Evolutionary conservation across 1,139 yeast species (phyloP), one percentile per base, ranked within the genome.

Genomic region (Hyphopichia fennica): DNA sequence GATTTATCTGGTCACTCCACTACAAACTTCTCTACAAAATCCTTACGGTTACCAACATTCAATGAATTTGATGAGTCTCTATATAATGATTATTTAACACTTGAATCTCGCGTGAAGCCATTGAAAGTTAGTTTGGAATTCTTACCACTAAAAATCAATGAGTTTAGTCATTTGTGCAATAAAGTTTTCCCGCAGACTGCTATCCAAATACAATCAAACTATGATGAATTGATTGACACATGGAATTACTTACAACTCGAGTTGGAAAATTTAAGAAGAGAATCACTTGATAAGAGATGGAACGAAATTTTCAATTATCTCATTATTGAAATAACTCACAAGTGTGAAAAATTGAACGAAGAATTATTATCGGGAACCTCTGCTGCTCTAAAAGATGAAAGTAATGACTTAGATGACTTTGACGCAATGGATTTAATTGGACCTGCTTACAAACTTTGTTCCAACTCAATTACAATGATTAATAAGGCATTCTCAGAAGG

Each of bases 81-180:
- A n/a, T 63, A 69, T 48, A 49, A 57, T 7, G 62, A 61, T 22
- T 69, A 67, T 45, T 41, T 61, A 13, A 52, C 48, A 4, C 53
- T 74, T 9, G 67, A 65, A 23, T 49, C 63, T 6, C 58, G 67
- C 27, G 50, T 81, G 11, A 67, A 65, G 28, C 88, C 88, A 0
- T 62, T 84, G 37, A 65, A 67, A 35, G 83, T 82, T 2, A 82
- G 91, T 16, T 53, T 85, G n/a, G 72, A 75, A 35, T 75, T 82
- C 42, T 66, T 85, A 4, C 87, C 87, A 0, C 53, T 65, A 14
- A 65, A 85, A 40, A 65, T 84, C 18, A 78, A 78, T 17, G 72
- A 68, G 39, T 77, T 72, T 54, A 62, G 55, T 41, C 57, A 53
- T 15, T 55, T 59, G 38, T 74, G 70, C 38, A 34, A 43, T 18